Evolutionary conservation across 805 yeast genomes (phyloP), one percentile per base, ranked within the genome.

Genomic region (Schwanniomyces yamadae): DNA sequence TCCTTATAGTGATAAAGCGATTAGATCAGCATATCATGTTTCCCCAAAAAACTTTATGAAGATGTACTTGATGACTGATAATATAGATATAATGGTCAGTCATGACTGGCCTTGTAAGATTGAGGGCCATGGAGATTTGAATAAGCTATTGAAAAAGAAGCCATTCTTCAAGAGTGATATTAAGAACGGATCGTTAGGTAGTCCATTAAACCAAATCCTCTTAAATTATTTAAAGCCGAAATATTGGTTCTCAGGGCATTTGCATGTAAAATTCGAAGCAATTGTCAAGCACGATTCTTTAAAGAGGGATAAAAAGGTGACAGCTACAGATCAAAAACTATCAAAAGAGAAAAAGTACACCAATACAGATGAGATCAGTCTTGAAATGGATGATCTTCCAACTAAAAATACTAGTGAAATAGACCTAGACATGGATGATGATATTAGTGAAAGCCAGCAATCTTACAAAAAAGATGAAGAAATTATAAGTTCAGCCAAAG

Each of bases 81-180:
- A 41, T 2, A 31, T 78, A 5, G 84, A 86, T 46, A 54, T 89
- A 1, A 69, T 83, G 54, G 41, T 91, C 35, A 76, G 86, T 21
- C 99, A 93, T 59, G 99, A 93, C 63, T 93, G 99, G 99, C 99
- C 99, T 0, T 80, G 71, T 26, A 86, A 84, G 3, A 80, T 90
- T 7, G 83, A 73, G 28, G 60, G 76, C 4, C 61, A 74, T 55
- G 98, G 97, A 0, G 57, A 84, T 48, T 12, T 67, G n/a, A 44
- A 56, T 0, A 39, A 48, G 16, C 61, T 93, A 8, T 49, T 91
- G 16, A 50, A 53, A 18, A 45, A 49, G 9, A 93, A 93, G 55
- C 86, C 84, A 0, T 84, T 71, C 50, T 85, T 93, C 56, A 66
- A 61, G 40, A 49, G 51, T 1, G 98, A 91, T 56, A 72, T 89